Evolutionary conservation across 2,329 filamentous ascomycete species (phyloP).

Genomic region (Emydomyces testavorans): DNA sequence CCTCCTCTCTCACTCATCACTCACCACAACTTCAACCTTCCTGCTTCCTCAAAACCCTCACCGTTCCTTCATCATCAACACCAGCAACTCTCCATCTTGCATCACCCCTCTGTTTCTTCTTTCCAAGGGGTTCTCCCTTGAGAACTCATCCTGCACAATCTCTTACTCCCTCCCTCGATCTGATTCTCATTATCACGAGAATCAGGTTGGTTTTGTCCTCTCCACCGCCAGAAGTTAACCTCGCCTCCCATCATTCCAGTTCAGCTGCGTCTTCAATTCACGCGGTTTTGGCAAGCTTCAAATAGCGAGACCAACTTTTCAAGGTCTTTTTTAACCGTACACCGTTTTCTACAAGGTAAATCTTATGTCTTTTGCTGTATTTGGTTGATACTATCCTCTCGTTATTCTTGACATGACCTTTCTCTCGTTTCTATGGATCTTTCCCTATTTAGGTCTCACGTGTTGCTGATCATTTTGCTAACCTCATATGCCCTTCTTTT

Average conservation of each 20-base stretch:
- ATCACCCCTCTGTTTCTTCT: slow-evolving; percentile 7
- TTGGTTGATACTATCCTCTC: not conserved
- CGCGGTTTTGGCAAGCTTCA: not conserved
- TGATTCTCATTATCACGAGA: not conserved
- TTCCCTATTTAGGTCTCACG: no score
- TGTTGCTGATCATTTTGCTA: no score
- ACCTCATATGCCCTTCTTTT: no score
- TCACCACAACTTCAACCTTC: slow-evolving; percentile 8
- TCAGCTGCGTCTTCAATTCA: not conserved
- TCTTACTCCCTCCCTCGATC: not conserved
- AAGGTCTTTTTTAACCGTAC: not conserved
- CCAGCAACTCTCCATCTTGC: slow-evolving; percentile 10
- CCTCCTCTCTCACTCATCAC: not conserved
- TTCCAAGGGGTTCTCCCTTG: slow-evolving; percentile 15
- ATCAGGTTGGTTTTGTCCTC: not conserved
- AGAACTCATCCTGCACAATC: not conserved
- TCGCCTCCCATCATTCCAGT: not conserved
- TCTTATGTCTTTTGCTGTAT: no score
- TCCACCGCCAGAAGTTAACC: not conserved
- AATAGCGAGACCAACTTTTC: not conserved
- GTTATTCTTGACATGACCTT: not conserved
- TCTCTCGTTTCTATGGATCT: no score
- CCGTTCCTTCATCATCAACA: not conserved
- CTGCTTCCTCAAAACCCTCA: slow-evolving; percentile 9
- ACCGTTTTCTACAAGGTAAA: slow-evolving; percentile 1